Percentiles rank a stretch among this genome's conserved stretches.
phyloP scores from a whole-genome alignment of 768 basidiomycete genomes.

The Lactarius hatsudake region DNA sequence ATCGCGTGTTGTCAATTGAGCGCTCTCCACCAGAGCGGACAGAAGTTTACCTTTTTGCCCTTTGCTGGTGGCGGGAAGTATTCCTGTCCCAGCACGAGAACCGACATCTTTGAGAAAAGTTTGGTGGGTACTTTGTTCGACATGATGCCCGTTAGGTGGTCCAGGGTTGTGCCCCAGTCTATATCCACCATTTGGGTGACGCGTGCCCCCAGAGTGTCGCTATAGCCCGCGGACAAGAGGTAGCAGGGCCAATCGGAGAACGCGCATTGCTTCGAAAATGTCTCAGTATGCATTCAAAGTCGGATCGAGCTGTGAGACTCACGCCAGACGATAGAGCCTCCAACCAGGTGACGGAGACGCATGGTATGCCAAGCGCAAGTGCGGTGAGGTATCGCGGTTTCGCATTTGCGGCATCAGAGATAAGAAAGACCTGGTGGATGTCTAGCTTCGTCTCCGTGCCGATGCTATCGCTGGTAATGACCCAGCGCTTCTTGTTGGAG shows the following conservation, averaged over 20 bases:
- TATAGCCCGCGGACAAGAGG: conserved; percentile 53
- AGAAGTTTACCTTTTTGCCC: conserved; percentile 37
- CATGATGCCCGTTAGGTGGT: conserved; percentile 61
- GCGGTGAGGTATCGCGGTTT: conserved; percentile 82
- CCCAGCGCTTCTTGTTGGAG: conserved; percentile 50
- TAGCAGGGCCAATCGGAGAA: conserved; percentile 58
- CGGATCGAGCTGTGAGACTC: conserved; percentile 12
- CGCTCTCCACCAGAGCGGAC: not conserved
- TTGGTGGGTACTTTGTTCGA: conserved; percentile 54
- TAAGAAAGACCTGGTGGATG: conserved; percentile 57
- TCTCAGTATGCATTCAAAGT: conserved; percentile 1
- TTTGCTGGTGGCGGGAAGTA: conserved; percentile 48
- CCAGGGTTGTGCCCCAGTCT: conserved; percentile 47
- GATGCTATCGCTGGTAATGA: conserved; percentile 47
- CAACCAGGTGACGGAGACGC: conserved; percentile 61
- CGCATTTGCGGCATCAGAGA: conserved; percentile 62
- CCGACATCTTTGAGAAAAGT: conserved; percentile 49
- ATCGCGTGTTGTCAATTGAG: conserved; percentile 21
- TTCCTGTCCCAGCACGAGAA: conserved; percentile 60
- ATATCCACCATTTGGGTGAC: conserved; percentile 48
- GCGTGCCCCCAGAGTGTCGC: conserved; percentile 40
- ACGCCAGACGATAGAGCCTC: conserved; percentile 38
- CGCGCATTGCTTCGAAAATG: conserved; percentile 4
- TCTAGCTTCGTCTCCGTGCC: conserved; percentile 43
- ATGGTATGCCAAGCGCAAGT: conserved; percentile 84